Conservation (phyloP, 495 filamentous ascomycete species). For the Terfezia claveryi region DNA sequence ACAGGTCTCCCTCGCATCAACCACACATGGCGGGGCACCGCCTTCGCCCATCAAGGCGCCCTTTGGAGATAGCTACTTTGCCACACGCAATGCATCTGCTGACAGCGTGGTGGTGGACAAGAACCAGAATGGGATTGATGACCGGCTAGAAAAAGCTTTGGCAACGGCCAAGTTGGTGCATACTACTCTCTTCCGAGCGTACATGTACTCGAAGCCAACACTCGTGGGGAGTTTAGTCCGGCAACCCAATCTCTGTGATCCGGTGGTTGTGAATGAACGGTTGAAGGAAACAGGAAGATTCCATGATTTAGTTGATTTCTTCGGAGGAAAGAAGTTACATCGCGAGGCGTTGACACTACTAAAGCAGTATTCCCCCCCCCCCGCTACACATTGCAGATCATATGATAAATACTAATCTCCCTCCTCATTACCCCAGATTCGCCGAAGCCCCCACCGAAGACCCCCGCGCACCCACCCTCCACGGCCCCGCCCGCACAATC, state of each 20-base stretch:
- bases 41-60: slow-evolving; percentile 20
- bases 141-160: slow-evolving; percentile 46
- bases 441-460: slow-evolving; percentile 48
- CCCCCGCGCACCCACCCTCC: slow-evolving; percentile 41
- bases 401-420: neutral
- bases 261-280: slow-evolving; percentile 80
- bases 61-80: slow-evolving; percentile 23
- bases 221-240: slow-evolving; percentile 81
- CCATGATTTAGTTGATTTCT: slow-evolving; percentile 87
- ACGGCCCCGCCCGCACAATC: slow-evolving; percentile 64
- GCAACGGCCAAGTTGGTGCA: slow-evolving; percentile 66
- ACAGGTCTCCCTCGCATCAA: slow-evolving; percentile 20
- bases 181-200: slow-evolving; percentile 77
- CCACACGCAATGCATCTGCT: slow-evolving; percentile 4
- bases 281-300: slow-evolving; percentile 75
- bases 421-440: slow-evolving; percentile 25
- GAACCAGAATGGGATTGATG: slow-evolving; percentile 4
- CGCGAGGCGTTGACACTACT: slow-evolving; percentile 68
- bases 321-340: slow-evolving; percentile 86
- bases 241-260: slow-evolving; percentile 91
- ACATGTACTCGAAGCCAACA: slow-evolving; percentile 72
- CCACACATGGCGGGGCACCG: neutral
- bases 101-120: slow-evolving; percentile 23
- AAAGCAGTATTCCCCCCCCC: slow-evolving; percentile 21
- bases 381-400: neutral